Evolutionary conservation across 2,329 filamentous ascomycete genomes (phyloP), one percentile per base, ranked within the genome.

Genomic region (Trichoderma afroharzianum): DNA sequence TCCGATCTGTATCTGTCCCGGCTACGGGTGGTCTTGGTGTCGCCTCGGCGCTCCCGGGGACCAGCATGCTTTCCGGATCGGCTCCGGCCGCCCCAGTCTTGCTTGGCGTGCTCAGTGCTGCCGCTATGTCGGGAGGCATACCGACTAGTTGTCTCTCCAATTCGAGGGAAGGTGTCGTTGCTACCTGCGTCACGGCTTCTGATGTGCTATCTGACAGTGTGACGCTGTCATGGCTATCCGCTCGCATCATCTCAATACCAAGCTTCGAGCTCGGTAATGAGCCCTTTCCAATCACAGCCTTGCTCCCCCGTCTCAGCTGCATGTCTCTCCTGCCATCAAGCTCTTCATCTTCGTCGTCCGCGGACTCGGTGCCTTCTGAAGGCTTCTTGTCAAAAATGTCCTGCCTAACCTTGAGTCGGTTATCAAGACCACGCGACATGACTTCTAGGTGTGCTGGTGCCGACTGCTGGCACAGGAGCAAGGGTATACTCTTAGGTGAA

Each of bases 231-330:
- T 95, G 92, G 78, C 94, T 97, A 80, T 97, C 97, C 24, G 95
- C 97, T 62, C 95, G 90, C 93, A 98, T 95, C 95, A 98, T 98
- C 81, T 98, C 95, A 63, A 94, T 96, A 2, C 94, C 94, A 2
- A 98, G 88, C 81, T 97, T 98, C 0, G 94, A 97, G 68, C 92
- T 93, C 14, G 92, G 91, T 28, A 93, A 86, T 47, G 86, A 85
- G 18, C 84, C 82, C 74, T 90, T 90, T 72, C 82, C 78, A 47
- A 77, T 74, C 67, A 79, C 72, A 11, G 80, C 78, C 68, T 82
- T 81, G 76, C 79, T 82, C 70, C 78, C 78, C 28, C 80, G 84
- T 47, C 88, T 84, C 53, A 84, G 80, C 81, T 92, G 81, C 82
- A 80, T 81, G 9, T 82, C 81, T 30, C 78, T 76, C 2, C 75